Percentiles rank a stretch among this genome's conserved stretches.
Conservation (phyloP, 345 rosid genomes). For the Clausena lansium region DNA sequence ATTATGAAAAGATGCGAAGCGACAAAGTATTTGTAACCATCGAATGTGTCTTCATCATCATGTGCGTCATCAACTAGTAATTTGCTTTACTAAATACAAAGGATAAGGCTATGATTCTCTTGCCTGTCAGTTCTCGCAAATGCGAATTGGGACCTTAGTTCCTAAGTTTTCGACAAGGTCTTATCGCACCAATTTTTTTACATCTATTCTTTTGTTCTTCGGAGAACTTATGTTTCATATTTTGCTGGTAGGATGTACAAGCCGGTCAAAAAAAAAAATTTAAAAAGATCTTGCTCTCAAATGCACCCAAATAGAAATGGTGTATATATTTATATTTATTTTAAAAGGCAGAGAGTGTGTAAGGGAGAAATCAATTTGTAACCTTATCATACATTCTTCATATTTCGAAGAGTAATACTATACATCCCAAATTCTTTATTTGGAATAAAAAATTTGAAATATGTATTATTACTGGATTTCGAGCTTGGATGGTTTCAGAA, state of each 20-base stretch:
- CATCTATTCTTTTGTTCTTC: not conserved
- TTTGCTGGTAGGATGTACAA: too few species aligned
- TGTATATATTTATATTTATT: too few species aligned
- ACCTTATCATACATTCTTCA: too few species aligned
- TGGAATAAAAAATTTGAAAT: too few species aligned
- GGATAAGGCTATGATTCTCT: not conserved
- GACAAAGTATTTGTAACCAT: conserved; percentile 18
- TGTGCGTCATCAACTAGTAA: not conserved
- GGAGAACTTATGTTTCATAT: not conserved
- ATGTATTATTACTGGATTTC: too few species aligned
- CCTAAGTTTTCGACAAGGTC: not conserved
- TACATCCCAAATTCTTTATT: too few species aligned
- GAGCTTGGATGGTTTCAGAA: too few species aligned
- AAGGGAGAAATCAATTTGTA: too few species aligned
- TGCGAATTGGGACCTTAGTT: not conserved
- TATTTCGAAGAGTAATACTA: too few species aligned
- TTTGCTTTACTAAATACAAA: not conserved
- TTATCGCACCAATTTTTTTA: not conserved
- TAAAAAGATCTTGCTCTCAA: too few species aligned
- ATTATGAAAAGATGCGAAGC: conserved; percentile 10
- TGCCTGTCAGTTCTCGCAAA: not conserved
- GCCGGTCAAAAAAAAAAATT: too few species aligned
- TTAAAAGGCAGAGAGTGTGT: not conserved
- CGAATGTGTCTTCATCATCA: not conserved
- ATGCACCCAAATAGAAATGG: too few species aligned